Evolutionary conservation across 78 protist genomes (phyloP), one percentile per base, ranked within the genome.

Genomic region (Tieghemostelium lacteum): DNA sequence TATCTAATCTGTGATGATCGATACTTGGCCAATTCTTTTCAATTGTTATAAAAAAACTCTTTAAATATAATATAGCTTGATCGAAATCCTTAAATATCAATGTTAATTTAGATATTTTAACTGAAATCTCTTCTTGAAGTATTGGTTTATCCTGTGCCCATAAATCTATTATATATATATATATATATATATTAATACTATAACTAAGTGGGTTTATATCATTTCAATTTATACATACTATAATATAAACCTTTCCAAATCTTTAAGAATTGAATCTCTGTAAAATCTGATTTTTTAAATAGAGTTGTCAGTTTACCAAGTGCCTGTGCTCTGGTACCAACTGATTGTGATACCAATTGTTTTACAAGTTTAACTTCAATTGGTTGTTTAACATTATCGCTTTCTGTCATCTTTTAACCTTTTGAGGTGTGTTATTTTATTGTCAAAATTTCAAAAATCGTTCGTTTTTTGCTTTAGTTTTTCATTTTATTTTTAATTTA

Each of bases 181-280:
- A 77, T 42, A 20, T 8, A 64, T 54, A 16, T 22, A 39, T 65
- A 65, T 12, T 39, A 39, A 65, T 62, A 65, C 24, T 45, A 45
- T 45, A 45, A 10, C 10, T 45, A 14, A 45, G 52, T 45, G 10
- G 10, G 10, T 10, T 10, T 14, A 14, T 6, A 45, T 45, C 52
- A 45, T 45, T 45, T 14, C 52, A 14, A 45, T 45, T 45, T 66
- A 66, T 34, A 80, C 89, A 42, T 80, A 83, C 91, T 67, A 26
- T 58, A 42, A 37, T 45, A 83, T 69, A 83, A 83, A 69, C 72
- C 78, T 69, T 83, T 83, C 91, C 91, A 83, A 33, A 83, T 58
- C 42, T 83, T 69, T 60, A 83, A 45, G 29, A 83, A 45, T 58
- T 83, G 77, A 33, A 69, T 66, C 45, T 83, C 91, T 33, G 76